Percentiles rank a stretch among this genome's conserved stretches.
phyloP scores from a whole-genome alignment of 2,329 filamentous ascomycete species.

The Aspergillus sergii region DNA sequence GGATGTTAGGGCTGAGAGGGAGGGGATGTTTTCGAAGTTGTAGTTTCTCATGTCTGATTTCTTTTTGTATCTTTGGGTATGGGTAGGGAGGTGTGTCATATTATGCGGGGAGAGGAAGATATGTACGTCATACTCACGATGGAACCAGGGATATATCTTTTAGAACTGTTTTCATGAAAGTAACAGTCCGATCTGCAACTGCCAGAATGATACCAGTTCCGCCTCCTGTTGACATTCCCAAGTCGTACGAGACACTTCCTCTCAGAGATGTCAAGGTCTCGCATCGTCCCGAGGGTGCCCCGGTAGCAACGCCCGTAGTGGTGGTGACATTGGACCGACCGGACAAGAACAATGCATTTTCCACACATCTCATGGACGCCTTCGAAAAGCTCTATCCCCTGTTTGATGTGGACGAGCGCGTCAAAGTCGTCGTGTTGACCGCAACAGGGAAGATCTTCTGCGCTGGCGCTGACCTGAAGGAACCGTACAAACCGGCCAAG shows the following conservation, averaged over 20 bases:
- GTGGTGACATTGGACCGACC: constrained; percentile 57
- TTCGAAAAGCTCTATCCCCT: constrained; percentile 36
- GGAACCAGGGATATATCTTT: neutral
- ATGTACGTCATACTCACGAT: neutral
- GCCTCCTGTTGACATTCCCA: constrained; percentile 21
- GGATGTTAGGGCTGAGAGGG: constrained; percentile 19
- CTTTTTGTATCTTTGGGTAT: too few relatives aligned
- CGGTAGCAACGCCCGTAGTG: constrained; percentile 48
- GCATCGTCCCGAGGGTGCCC: constrained; percentile 44
- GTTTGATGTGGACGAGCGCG: constrained; percentile 56
- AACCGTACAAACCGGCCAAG: constrained; percentile 47
- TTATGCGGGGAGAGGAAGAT: neutral
- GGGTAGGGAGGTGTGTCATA: too few relatives aligned
- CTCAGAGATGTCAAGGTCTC: constrained; percentile 33
- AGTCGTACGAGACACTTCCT: constrained; percentile 33
- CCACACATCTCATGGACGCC: constrained; percentile 51
- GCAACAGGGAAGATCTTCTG: constrained; percentile 50
- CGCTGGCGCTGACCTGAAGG: constrained; percentile 57
- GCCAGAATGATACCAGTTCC: constrained; percentile 9
- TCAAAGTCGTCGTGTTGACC: constrained; percentile 57
- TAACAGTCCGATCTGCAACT: too few relatives aligned
- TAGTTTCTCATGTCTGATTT: neutral
- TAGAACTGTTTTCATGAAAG: neutral
- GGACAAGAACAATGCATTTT: constrained; percentile 60
- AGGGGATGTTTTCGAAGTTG: constrained; percentile 22